Evolutionary conservation across 2,329 filamentous ascomycete genomes (phyloP), one percentile per base, ranked within the genome.

Genomic region (Penicillium capsulatum): DNA sequence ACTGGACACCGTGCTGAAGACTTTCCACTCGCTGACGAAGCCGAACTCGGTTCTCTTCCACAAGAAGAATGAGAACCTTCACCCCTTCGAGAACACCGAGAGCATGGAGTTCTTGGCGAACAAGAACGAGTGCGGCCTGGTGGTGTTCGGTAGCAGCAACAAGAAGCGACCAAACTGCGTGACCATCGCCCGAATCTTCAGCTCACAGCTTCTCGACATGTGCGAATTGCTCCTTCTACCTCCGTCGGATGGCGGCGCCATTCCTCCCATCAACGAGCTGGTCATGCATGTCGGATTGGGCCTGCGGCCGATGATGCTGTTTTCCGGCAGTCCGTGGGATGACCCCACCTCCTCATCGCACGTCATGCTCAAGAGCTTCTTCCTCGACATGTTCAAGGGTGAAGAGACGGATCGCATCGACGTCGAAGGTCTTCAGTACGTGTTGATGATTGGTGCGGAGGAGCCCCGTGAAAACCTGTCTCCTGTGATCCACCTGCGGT

Each of bases 141-240:
- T 96, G 51, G 77, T 92, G 51, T 94, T 94, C 57, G 90, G 83
- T 36, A 83, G 79, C 64, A 84, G 83, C 66, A 87, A 79, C 66
- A 98, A 97, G 77, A 98, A 97, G 76, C 78, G 92, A n/a, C 90
- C 90, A 4, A 89, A 98, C 67, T 83, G 83, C 47, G 65, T 98
- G 56, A 96, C 89, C 0, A 68, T 97, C 31, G 75, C 84, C 28
- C 81, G 92, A 48, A 86, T 85, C 30, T 97, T 94, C 64, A 79
- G 83, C 56, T 80, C 86, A 71, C 90, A 92, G 68, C 75, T 95
- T 11, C 76, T 97, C 50, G 94, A 98, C 67, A 95, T 98, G 88
- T 73, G 94, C 38, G 92, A 98, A 75, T 69, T 97, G 56, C 75
- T 87, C 62, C 78, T 98, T 43, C 82, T 96, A 56, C 75, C 82